Conservation (phyloP, 768 basidiomycete species). For the Mycena vulgaris region DNA sequence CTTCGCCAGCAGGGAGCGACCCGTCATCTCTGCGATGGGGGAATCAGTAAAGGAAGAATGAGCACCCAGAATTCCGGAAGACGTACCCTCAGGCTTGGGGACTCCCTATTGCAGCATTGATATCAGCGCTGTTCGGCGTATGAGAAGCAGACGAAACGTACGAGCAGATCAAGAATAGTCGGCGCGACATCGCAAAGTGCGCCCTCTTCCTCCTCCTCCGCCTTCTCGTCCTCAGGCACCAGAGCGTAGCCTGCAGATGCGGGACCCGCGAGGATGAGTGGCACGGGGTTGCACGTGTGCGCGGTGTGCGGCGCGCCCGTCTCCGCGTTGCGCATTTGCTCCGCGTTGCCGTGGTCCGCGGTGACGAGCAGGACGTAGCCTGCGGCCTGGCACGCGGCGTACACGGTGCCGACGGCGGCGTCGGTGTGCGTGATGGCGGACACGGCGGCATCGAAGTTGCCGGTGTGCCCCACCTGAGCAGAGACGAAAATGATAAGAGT, state of each 20-base stretch:
- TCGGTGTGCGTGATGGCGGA: conserved; percentile 89
- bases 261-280: conserved; percentile 79
- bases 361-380: conserved; percentile 93
- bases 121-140: too few species aligned
- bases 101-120: background rate
- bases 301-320: conserved; percentile 93
- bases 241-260: conserved; percentile 76
- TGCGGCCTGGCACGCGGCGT: conserved; percentile 86
- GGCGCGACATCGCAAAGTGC: conserved; percentile 94
- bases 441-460: conserved; percentile 92
- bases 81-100: background rate
- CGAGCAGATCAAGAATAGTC: conserved; percentile 86
- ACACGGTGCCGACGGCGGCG: conserved; percentile 89
- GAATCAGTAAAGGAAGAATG: background rate
- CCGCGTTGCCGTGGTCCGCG: conserved; percentile 96
- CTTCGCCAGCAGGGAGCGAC: background rate
- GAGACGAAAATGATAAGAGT: too few species aligned
- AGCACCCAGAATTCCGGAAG: too few species aligned
- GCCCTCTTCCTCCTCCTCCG: conserved; percentile 73
- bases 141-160: background rate
- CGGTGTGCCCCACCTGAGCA: conserved; percentile 95
- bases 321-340: conserved; percentile 90
- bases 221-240: conserved; percentile 54
- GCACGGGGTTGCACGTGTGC: conserved; percentile 92
- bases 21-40: background rate